Percentiles rank a stretch among this genome's conserved stretches.
Evolutionary conservation across 768 basidiomycete genomes (phyloP).

Genomic region (Phanerochaete carnosa): DNA sequence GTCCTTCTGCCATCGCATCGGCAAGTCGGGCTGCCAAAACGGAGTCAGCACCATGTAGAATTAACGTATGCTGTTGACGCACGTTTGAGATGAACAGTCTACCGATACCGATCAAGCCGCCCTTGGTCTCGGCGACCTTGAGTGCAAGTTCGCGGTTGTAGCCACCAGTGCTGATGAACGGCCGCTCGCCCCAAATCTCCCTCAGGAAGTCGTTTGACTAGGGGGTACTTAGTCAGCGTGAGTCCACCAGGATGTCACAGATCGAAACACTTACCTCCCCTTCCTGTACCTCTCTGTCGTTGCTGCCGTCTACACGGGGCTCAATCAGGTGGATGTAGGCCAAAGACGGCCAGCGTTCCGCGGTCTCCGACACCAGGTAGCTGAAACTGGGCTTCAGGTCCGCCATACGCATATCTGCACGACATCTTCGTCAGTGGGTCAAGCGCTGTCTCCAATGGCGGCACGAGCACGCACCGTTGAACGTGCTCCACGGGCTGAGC

Average conservation of each 20-base stretch:
- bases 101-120: conserved; percentile 9
- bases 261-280: conserved; percentile 12
- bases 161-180: conserved; percentile 22
- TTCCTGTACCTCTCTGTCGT: conserved; percentile 1
- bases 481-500: conserved; percentile 30
- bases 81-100: conserved; percentile 12
- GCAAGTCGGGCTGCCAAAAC: conserved; percentile 9
- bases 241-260: not conserved
- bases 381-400: conserved; percentile 55
- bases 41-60: not conserved
- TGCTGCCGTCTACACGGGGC: conserved; percentile 15
- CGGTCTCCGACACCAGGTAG: conserved; percentile 42
- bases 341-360: conserved; percentile 35
- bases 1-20: conserved; percentile 14
- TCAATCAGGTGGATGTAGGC: conserved; percentile 38
- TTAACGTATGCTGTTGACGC: not conserved
- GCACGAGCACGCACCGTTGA: conserved; percentile 22
- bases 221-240: not conserved
- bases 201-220: conserved; percentile 19
- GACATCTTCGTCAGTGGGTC: conserved; percentile 13
- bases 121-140: conserved; percentile 14
- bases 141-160: conserved; percentile 18
- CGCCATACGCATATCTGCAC: conserved; percentile 43
- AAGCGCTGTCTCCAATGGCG: conserved; percentile 8
- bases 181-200: conserved; percentile 21